phyloP scores from a whole-genome alignment of 495 filamentous ascomycete species.

The Penicillium crystallinum region DNA sequence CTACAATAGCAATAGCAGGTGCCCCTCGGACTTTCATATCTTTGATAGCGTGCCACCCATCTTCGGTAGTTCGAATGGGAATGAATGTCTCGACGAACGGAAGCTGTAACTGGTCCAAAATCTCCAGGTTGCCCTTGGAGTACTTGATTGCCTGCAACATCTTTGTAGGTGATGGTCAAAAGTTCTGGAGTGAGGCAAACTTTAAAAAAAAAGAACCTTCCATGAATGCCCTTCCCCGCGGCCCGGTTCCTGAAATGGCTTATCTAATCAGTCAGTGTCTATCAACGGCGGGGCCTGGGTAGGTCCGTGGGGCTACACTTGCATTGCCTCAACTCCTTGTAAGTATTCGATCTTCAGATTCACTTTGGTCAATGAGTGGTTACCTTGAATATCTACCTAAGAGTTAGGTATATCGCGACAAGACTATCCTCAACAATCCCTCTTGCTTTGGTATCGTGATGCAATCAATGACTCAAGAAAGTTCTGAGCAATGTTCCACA shows the following conservation, averaged over 20 bases:
- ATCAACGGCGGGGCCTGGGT: too few species aligned
- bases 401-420: too few species aligned
- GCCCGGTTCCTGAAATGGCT: background rate
- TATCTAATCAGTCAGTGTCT: slow-evolving; percentile 9
- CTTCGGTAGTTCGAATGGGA: slow-evolving; percentile 62
- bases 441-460: background rate
- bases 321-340: too few species aligned
- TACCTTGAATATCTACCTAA: too few species aligned
- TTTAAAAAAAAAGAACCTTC: background rate
- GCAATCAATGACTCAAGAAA: too few species aligned
- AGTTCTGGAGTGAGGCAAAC: background rate
- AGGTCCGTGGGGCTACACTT: too few species aligned
- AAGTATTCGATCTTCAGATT: too few species aligned
- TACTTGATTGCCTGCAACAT: slow-evolving; percentile 88
- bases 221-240: background rate
- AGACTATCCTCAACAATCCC: background rate
- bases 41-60: slow-evolving; percentile 89
- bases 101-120: slow-evolving; percentile 84
- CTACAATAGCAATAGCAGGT: slow-evolving; percentile 95
- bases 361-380: too few species aligned
- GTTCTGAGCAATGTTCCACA: too few species aligned
- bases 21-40: slow-evolving; percentile 92
- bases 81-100: slow-evolving; percentile 85
- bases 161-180: slow-evolving; percentile 27
- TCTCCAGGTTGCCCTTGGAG: slow-evolving; percentile 65